Evolutionary conservation across 2,329 filamentous ascomycete species (phyloP).

Genomic region (Clarireedia monteithiana): DNA sequence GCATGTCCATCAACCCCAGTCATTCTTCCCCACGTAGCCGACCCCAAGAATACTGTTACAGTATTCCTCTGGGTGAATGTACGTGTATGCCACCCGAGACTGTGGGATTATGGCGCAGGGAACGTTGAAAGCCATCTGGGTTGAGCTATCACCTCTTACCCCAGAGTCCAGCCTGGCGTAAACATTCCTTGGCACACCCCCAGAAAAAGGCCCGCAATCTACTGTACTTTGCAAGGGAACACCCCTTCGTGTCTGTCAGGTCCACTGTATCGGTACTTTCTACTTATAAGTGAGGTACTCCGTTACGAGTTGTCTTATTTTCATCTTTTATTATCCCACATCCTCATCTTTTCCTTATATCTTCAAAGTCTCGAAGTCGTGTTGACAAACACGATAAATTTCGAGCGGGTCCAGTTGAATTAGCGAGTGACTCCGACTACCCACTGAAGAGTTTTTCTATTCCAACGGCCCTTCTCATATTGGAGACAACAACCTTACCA

Average conservation of each 20-base stretch:
- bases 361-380: background rate
- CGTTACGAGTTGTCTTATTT: constrained; percentile 41
- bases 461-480: background rate
- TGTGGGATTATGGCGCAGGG: background rate
- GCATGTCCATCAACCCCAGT: background rate
- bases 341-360: background rate
- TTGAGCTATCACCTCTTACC: background rate
- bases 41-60: background rate
- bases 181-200: background rate
- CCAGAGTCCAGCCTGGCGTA: background rate
- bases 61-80: background rate
- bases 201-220: background rate
- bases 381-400: background rate
- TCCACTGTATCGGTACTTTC: constrained; percentile 29
- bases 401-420: constrained; percentile 1
- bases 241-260: background rate
- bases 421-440: background rate
- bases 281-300: constrained; percentile 43
- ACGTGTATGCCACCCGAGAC: background rate
- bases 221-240: background rate
- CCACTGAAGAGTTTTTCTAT: background rate
- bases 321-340: background rate
- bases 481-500: background rate
- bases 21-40: background rate
- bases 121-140: no score